These are phyloP conservation scores for Botryotinia globosa DNA, from an alignment of 2,329 filamentous ascomycete genomes.

Conservation along the genomic window DNA sequence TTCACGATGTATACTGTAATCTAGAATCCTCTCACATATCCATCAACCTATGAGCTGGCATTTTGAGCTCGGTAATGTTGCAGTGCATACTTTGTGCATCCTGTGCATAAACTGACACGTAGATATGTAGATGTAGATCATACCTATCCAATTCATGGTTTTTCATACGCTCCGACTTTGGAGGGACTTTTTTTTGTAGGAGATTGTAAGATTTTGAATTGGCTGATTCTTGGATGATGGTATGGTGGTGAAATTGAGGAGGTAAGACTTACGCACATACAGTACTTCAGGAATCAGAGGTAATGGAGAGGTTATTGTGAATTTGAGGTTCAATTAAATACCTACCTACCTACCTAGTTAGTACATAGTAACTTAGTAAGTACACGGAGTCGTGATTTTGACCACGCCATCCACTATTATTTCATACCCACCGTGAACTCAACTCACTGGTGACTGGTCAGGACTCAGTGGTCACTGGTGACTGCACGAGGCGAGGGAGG, in stretches of 20 bases:
- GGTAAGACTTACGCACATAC: too few species aligned
- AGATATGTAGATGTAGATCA: conserved; percentile 17
- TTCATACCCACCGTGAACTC: neutral
- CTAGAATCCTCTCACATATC: conserved; percentile 8
- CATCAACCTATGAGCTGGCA: conserved; percentile 17
- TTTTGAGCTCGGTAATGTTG: conserved; percentile 15
- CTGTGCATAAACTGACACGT: conserved; percentile 18
- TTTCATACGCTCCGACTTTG: neutral
- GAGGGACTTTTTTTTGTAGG: neutral
- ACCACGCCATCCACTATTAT: conserved; percentile 11
- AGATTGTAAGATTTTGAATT: neutral
- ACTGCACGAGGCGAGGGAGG: conserved; percentile 9
- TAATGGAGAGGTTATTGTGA: neutral
- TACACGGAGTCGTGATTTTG: neutral
- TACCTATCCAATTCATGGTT: neutral
- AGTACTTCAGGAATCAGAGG: too few species aligned
- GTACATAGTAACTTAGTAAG: too few species aligned
- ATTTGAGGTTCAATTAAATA: neutral
- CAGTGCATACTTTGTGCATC: conserved; percentile 19
- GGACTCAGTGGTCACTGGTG: too few species aligned
- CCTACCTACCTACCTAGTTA: too few species aligned
- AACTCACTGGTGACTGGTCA: too few species aligned
- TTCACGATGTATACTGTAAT: conserved; percentile 5
- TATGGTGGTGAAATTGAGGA: conserved; percentile 1
- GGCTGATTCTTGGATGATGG: neutral